Evolutionary conservation across 1,139 yeast genomes (phyloP).

Genomic region (Blastobotrys petasosporus): DNA sequence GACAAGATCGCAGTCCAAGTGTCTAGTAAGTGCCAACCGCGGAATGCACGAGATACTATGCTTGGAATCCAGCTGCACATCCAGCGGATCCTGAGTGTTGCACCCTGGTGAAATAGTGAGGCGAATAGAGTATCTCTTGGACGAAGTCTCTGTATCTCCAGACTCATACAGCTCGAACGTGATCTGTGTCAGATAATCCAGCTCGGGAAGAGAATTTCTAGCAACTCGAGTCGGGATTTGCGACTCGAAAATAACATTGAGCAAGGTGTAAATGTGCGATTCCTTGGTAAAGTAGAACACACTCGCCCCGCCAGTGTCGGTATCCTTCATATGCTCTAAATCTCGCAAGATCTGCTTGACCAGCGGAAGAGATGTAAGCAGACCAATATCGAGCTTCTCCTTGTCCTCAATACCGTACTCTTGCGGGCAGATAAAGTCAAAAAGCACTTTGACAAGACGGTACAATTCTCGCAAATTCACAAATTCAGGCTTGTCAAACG

Average conservation of each 20-base stretch:
- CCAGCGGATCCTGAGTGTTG: slow-evolving; percentile 95
- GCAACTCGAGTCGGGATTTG: slow-evolving; percentile 92
- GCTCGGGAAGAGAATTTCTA: slow-evolving; percentile 90
- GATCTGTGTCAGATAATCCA: slow-evolving; percentile 92
- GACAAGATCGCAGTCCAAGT: slow-evolving; percentile 86
- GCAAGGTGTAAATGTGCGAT: slow-evolving; percentile 88
- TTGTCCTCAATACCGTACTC: slow-evolving; percentile 96
- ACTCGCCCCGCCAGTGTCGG: slow-evolving; percentile 67
- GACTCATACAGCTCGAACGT: slow-evolving; percentile 89
- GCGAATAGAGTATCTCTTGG: slow-evolving; percentile 81
- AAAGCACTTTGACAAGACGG: slow-evolving; percentile 82
- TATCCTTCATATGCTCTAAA: slow-evolving; percentile 69
- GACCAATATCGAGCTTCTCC: slow-evolving; percentile 93
- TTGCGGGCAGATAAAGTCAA: slow-evolving; percentile 97
- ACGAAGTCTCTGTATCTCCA: slow-evolving; percentile 46
- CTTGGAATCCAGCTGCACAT: slow-evolving; percentile 91
- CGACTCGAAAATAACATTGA: slow-evolving; percentile 89
- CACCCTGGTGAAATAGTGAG: slow-evolving; percentile 94
- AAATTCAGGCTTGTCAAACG: slow-evolving; percentile 77
- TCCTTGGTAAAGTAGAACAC: slow-evolving; percentile 94
- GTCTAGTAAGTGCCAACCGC: slow-evolving; percentile 81
- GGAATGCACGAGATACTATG: slow-evolving; percentile 97
- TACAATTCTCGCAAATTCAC: slow-evolving; percentile 82
- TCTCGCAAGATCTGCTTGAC: slow-evolving; percentile 83
- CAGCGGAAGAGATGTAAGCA: slow-evolving; percentile 87